Base-by-base conservation (phyloP, 345 rosid species). In the Conringia planisiliqua region DNA sequence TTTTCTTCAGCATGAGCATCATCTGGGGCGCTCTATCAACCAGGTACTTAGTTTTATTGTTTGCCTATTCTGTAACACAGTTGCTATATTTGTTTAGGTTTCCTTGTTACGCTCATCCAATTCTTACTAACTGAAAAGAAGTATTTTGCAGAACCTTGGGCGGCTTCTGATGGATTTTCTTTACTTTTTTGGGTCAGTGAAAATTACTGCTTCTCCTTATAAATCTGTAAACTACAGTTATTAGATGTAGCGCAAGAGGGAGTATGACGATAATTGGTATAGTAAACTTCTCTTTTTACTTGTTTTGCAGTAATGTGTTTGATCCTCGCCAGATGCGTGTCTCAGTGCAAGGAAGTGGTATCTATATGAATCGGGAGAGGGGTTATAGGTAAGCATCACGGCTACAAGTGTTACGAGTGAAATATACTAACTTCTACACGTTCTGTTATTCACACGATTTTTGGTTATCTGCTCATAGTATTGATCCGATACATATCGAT, bases 281-380 rank as follows among this genome's bases (percentile, higher is more conserved):
- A 40, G 32, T 58, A 42, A 39, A 42, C 17, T 36, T 72, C 7
- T 51, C 60, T 48, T 9, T 54, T 36, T n/a, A 36, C 70, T 76
- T 33, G 54, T 75, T 62, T 33, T 82, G 73, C 84, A 94, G 98
- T 81, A 90, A 94, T 78, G 90, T 94, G 67, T 94, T 94, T 84
- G 98, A 94, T 84, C 98, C 98, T 81, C 98, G 98, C 60, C 95
- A 86, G 79, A 91, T 94, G 88, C 93, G 96, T 60, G 84, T 91
- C 69, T 91, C 97, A 61, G 98, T 94, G 80, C 93, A 85, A 75
- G 98, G 98, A 77, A 85, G 87, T 84, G 98, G 98, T 58, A 47
- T 91, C 48, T 94, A 94, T 79, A 83, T 91, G 58, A 88, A 85
- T 52, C 86, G 97, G 71, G 98, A 89, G 81, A 91, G 95, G 83